Base-by-base conservation (phyloP, 2,329 filamentous ascomycete genomes). In the Escovopsis sp. region DNA sequence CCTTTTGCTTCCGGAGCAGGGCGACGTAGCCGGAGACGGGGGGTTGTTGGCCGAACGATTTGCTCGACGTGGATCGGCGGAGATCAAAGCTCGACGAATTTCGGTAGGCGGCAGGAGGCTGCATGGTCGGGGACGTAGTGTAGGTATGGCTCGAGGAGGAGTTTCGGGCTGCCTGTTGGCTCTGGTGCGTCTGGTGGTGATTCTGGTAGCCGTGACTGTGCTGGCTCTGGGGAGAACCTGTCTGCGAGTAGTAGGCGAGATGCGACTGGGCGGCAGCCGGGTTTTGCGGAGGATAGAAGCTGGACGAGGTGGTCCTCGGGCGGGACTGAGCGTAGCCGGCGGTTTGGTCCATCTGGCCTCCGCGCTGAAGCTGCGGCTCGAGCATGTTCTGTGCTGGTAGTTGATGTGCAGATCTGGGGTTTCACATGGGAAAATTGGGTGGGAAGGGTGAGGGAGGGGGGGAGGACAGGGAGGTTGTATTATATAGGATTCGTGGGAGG, bases 1-100 rank as follows among this genome's bases (percentile, higher is more conserved):
- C 91, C 61, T 96, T 96, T 64, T 98, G 91, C 60, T 88, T 89
- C 48, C 91, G 79, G 65, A 98, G 81, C n/a, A 95, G 72, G 33
- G 91, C 88, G 41, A 98, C 91, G 62, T 98, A 98, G 49, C 86
- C 80, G n/a, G 72, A 72, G 23, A 23, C 23, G 2, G 82, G 66
- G 48, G 74, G 74, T 12, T 75, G 73, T 12, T 75, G 73, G 38
- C 67, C 67, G 48, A 72, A 75, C 19, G 85, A 93, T 53, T 85
- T 79, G 41, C 82, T 83, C 4, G 86, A 94, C 28, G 80, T 85
- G 26, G 85, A 93, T 50, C 87, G 77, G 46, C 83, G 80, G 39
- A 81, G 64, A 60, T 81, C 75, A 58, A 56, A 67, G 39, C 58
- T 69, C 49, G 70, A 66, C 46, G 77, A 69, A 45, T 66, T 72